Evolutionary conservation across 2,329 filamentous ascomycete genomes (phyloP).

Genomic region (Xylariaceae sp.): DNA sequence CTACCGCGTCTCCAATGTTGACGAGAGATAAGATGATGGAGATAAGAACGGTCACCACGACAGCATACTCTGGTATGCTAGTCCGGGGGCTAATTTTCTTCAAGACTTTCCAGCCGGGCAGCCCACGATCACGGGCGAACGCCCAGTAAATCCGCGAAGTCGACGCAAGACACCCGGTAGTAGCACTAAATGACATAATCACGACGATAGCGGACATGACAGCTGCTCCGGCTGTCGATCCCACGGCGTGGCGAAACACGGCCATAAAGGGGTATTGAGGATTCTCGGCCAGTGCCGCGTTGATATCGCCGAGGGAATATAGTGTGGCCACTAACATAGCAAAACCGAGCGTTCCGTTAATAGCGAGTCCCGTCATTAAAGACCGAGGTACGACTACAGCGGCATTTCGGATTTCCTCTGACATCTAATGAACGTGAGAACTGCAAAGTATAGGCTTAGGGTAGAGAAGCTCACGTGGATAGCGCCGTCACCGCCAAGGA

Average conservation of each 20-base stretch:
- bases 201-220: slow-evolving; percentile 58
- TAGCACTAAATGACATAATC: slow-evolving; percentile 54
- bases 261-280: slow-evolving; percentile 65
- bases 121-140: slow-evolving; percentile 44
- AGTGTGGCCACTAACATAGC: slow-evolving; percentile 62
- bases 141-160: slow-evolving; percentile 64
- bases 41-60: slow-evolving; percentile 28
- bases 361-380: slow-evolving; percentile 53
- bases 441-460: no score
- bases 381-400: slow-evolving; percentile 56
- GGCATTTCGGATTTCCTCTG: slow-evolving; percentile 55
- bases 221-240: slow-evolving; percentile 53
- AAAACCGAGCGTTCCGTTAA: slow-evolving; percentile 60
- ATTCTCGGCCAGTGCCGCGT: slow-evolving; percentile 48
- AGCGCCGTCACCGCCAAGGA: slow-evolving; percentile 29
- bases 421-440: slow-evolving; percentile 42
- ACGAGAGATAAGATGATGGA: slow-evolving; percentile 33
- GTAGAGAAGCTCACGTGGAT: slow-evolving; percentile 25
- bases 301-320: slow-evolving; percentile 59
- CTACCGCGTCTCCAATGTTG: slow-evolving; percentile 31
- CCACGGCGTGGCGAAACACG: slow-evolving; percentile 59
- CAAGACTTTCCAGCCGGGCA: slow-evolving; percentile 31
- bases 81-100: slow-evolving; percentile 32
- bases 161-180: slow-evolving; percentile 60
- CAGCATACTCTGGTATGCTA: slow-evolving; percentile 30